These are phyloP conservation scores for Xerocomus brunneocitrinus DNA, from an alignment of 768 basidiomycete species.

Conservation along the genomic window DNA sequence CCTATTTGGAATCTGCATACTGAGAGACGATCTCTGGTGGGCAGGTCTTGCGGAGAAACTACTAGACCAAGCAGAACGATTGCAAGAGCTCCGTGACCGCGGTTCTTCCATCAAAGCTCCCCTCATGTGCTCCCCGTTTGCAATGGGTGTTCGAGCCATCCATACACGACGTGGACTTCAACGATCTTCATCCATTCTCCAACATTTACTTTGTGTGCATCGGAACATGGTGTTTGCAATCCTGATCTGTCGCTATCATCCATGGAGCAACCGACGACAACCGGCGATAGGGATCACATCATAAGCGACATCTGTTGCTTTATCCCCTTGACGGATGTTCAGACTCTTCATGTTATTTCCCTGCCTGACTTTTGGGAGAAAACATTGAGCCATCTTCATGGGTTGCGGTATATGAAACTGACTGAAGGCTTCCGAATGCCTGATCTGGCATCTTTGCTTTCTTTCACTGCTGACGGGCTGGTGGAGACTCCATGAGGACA, in stretches of 20 bases:
- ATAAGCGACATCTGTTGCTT: too few species aligned
- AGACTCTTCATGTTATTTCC: neutral
- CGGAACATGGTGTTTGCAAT: too few species aligned
- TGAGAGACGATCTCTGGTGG: neutral
- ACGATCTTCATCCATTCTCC: too few species aligned
- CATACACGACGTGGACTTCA: too few species aligned
- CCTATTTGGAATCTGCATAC: neutral
- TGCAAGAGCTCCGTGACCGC: neutral
- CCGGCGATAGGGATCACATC: too few species aligned
- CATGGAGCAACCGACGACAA: too few species aligned
- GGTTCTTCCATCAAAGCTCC: neutral
- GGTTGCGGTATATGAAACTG: neutral
- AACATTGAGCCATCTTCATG: neutral
- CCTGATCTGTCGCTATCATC: too few species aligned
- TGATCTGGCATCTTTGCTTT: neutral
- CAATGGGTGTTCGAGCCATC: too few species aligned
- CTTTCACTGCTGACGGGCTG: neutral
- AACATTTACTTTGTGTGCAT: neutral
- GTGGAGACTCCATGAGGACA: neutral
- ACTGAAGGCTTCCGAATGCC: neutral
- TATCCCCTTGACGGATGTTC: neutral
- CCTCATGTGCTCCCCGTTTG: too few species aligned
- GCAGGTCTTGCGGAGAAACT: neutral
- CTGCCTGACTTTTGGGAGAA: constrained; percentile 1
- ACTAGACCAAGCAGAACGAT: neutral